Base-by-base conservation (phyloP, 306 rosid species). In the Carpinus fangiana region DNA sequence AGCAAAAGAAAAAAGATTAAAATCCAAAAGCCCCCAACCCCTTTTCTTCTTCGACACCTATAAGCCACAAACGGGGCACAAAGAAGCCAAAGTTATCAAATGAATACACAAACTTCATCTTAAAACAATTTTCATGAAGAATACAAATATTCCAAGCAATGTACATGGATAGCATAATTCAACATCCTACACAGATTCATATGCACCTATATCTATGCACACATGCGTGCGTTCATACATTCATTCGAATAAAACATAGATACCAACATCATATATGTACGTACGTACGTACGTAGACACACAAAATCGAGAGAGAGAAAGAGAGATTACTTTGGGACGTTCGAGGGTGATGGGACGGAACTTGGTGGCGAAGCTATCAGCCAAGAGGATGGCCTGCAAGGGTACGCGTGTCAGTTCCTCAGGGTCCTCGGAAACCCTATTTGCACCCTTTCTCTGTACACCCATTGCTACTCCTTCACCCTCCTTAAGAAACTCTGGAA, bases 331-430 rank as follows among this genome's bases (percentile, higher is more conserved):
- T 81, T 95, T 95, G 75, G 99, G 98, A 77, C 98, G 97, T 82
- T 96, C 96, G 18, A 96, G 99, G 12, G 99, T 96, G 83, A 93
- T 96, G 70, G 99, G 99, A 62, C 94, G 88, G 88, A 96, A 96
- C 84, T 89, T 90, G 62, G 99, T 96, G 65, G 93, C 64, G 34
- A 96, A 96, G 65, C 97, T 93, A 83, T 96, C 99, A 13, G 99
- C 99, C 53, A 96, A 78, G 75, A 96, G 96, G 53, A 96, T 81
- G 34, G 98, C 98, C 79, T 96, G 99, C 80, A 93, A 77, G 0
- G 96, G 90, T 72, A 91, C 94, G 12, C 92, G 93, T 13, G 91
- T 80, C 77, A 95, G 70, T 68, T 95, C 99, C 70, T 90, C 99
- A 1, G 89, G 77, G 45, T 93, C 99, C 69, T 96, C 99, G 46